Base-by-base conservation (phyloP, 2,329 filamentous ascomycete species). In the Zalaria obscura region DNA sequence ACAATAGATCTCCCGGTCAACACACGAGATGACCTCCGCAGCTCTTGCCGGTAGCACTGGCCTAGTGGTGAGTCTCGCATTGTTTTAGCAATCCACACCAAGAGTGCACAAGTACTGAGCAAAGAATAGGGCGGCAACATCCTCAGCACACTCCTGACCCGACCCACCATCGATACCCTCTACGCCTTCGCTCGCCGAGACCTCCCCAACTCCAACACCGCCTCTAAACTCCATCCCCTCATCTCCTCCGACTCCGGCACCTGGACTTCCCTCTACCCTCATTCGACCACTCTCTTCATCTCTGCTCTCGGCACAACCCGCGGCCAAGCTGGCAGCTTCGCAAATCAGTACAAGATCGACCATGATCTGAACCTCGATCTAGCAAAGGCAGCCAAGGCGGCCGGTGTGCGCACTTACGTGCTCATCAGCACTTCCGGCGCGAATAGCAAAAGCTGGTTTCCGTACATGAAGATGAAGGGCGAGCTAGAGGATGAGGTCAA, bases 291-390 rank as follows among this genome's bases (percentile, higher is more conserved):
- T 1, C 66, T 82, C 48, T 79, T 91, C 64, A 77, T 89, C 64
- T 87, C 83, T 2, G 76, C 76, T 1, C 72, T 95, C 1, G 89
- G 80, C 44, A 94, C 86, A 2, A 95, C 88, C 0, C 75, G 78
- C 38, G 80, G 68, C 0, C 69, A 71, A 8, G 87, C 86, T 0
- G 88, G 88, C 46, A 70, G 81, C 43, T 65, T 93, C 49, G 80
- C 77, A 27, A 77, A 79, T 47, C 89, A 95, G 64, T 82, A 85
- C 65, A 83, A 83, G 56, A 83, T 95, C 48, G 89, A 95, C 64
- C 76, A 87, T 56, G 86, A 91, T 55, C 69, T 94, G 36, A 93
- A 93, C 61, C 61, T 93, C 38, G 78, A 80, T 48, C 69, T 93
- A 25, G 87, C 84, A 3, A 72, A 73, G 46, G 78, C 81, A 0